These are phyloP conservation scores for Aspergillus caelatus DNA, from an alignment of 2,329 filamentous ascomycete genomes.

Conservation along the genomic window DNA sequence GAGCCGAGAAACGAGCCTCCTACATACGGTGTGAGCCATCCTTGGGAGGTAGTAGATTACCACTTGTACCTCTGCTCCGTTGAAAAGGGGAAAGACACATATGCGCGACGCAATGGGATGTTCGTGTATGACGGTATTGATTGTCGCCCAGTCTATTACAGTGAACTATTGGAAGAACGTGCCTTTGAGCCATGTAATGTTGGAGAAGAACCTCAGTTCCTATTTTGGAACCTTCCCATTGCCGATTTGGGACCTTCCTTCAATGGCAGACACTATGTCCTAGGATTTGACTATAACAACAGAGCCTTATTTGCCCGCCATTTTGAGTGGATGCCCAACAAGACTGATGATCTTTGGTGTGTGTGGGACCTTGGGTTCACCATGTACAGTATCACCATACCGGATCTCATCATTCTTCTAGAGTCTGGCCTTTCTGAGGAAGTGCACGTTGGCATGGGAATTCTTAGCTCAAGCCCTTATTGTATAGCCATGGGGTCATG, in stretches of 20 bases:
- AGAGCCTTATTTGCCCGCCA: constrained; percentile 28
- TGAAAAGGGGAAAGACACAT: constrained; percentile 24
- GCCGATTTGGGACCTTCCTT: constrained; percentile 19
- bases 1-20: constrained; percentile 4
- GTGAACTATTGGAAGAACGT: constrained; percentile 22
- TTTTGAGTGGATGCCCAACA: constrained; percentile 27
- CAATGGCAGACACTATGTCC: constrained; percentile 26
- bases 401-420: constrained; percentile 26
- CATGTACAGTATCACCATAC: constrained; percentile 26
- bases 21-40: constrained; percentile 25
- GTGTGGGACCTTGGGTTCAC: constrained; percentile 31
- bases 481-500: constrained; percentile 19
- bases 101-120: constrained; percentile 23
- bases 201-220: constrained; percentile 20
- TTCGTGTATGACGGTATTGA: constrained; percentile 29
- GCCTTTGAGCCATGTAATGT: constrained; percentile 14
- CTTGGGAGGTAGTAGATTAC: constrained; percentile 37
- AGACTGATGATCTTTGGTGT: constrained; percentile 26
- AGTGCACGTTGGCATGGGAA: constrained; percentile 23
- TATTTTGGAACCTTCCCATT: constrained; percentile 30
- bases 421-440: constrained; percentile 21
- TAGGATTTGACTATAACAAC: constrained; percentile 30
- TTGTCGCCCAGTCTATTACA: constrained; percentile 26
- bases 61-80: constrained; percentile 33
- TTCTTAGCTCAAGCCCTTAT: constrained; percentile 27